These are phyloP conservation scores for Paramecium octaurelia DNA, from an alignment of 73 alveolate species.

Conservation along the genomic window DNA sequence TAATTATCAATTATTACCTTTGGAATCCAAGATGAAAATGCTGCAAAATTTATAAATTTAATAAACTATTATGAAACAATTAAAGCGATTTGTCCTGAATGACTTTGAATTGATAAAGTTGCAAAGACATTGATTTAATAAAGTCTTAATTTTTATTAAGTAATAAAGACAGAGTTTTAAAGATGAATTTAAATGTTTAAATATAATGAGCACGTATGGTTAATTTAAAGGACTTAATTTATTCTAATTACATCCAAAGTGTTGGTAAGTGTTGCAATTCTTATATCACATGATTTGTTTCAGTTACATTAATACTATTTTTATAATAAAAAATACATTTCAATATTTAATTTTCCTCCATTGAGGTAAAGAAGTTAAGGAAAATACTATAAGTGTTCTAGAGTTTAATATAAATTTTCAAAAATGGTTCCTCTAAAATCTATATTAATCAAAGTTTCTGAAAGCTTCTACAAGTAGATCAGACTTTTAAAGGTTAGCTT, in stretches of 20 bases:
- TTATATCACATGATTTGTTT: background rate
- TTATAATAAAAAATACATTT: background rate
- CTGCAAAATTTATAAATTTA: background rate
- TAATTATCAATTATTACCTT: background rate
- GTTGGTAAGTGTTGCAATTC: background rate
- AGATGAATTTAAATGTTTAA: constrained; percentile 15
- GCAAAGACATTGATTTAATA: background rate
- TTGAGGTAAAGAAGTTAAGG: background rate
- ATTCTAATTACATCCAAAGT: background rate
- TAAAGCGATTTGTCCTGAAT: background rate
- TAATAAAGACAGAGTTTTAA: background rate
- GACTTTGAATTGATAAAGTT: background rate
- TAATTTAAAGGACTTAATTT: background rate
- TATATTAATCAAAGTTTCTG: background rate
- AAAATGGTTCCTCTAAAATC: constrained; percentile 30
- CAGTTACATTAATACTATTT: background rate
- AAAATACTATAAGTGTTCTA: background rate
- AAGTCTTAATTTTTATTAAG: constrained; percentile 34
- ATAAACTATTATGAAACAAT: constrained; percentile 11
- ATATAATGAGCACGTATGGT: background rate
- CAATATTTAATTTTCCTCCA: background rate
- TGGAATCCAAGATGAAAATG: background rate
- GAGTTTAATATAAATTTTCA: background rate
- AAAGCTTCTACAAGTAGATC: background rate
- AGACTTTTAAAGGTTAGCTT: background rate